Conservation (phyloP, 208 protist species). For the Leishmania gerbilli region DNA sequence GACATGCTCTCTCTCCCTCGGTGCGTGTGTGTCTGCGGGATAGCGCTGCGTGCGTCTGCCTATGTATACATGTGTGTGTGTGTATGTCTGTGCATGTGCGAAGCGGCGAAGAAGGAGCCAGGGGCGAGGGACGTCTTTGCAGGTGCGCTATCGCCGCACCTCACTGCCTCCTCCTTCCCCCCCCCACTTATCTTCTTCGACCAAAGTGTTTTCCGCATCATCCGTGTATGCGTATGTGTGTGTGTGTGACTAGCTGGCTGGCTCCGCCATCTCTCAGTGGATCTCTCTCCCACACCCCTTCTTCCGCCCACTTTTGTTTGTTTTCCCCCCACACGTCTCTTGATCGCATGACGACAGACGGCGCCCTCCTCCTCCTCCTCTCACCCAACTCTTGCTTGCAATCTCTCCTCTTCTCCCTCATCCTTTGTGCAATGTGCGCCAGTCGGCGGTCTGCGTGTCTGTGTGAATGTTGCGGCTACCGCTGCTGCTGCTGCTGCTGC, state of each 20-base stretch:
- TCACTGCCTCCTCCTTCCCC: not conserved
- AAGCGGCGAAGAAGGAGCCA: not conserved
- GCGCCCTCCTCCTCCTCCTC: not conserved
- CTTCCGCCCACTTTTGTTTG: not conserved
- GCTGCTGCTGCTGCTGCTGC: not conserved
- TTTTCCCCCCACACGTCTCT: not conserved
- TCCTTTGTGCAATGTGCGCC: not conserved
- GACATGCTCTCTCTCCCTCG: not conserved
- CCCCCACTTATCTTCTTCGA: not conserved
- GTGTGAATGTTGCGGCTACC: not conserved
- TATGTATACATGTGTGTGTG: not conserved
- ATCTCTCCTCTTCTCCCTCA: not conserved
- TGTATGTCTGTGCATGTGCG: not conserved
- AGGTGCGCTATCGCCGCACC: not conserved
- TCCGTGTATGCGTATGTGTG: not conserved
- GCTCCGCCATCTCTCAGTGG: not conserved
- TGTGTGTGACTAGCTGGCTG: not conserved
- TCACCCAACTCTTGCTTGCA: not conserved
- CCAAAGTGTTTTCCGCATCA: not conserved
- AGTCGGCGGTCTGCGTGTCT: not conserved
- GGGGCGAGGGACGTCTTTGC: not conserved
- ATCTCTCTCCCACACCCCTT: not conserved
- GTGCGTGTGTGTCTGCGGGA: not conserved
- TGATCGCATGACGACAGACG: constrained; percentile 2
- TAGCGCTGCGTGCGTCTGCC: not conserved